Evolutionary conservation across 495 filamentous ascomycete genomes (phyloP).

Genomic region (Aspergillus steynii): DNA sequence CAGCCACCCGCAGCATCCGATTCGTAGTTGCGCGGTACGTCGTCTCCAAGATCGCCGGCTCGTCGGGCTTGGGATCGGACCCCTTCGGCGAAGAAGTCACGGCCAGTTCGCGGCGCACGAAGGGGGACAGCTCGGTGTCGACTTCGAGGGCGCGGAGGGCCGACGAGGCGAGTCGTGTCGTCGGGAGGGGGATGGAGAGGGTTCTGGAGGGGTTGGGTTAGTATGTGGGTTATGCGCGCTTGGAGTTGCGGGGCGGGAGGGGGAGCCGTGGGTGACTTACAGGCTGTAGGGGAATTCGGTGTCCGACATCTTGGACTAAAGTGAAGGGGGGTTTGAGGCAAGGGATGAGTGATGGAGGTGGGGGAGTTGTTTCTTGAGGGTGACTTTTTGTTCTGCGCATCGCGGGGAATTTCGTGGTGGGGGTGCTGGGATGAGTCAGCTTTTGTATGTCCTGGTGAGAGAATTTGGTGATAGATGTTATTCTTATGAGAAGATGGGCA

Average conservation of each 20-base stretch:
- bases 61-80: conserved; percentile 31
- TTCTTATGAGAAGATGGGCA: too few species aligned
- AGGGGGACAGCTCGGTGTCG: conserved; percentile 82
- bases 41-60: conserved; percentile 61
- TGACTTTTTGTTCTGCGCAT: not conserved
- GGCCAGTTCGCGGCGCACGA: conserved; percentile 71
- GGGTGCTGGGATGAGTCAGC: not conserved
- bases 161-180: conserved; percentile 71
- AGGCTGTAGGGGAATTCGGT: conserved; percentile 69
- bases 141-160: conserved; percentile 78
- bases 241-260: conserved; percentile 2
- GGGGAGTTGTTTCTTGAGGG: not conserved
- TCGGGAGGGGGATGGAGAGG: conserved; percentile 82
- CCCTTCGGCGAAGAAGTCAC: conserved; percentile 40
- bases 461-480: too few species aligned
- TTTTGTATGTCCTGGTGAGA: not conserved
- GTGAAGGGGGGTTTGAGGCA: not conserved
- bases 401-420: not conserved
- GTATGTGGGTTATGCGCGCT: conserved; percentile 18
- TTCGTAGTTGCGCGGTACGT: conserved; percentile 90
- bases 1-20: conserved; percentile 93
- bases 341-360: not conserved
- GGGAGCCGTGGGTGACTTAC: conserved; percentile 44
- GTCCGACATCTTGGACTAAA: conserved; percentile 27
- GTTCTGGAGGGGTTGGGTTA: conserved; percentile 49